Evolutionary conservation across 2,329 filamentous ascomycete genomes (phyloP).

Genomic region (Microdochium paspali): DNA sequence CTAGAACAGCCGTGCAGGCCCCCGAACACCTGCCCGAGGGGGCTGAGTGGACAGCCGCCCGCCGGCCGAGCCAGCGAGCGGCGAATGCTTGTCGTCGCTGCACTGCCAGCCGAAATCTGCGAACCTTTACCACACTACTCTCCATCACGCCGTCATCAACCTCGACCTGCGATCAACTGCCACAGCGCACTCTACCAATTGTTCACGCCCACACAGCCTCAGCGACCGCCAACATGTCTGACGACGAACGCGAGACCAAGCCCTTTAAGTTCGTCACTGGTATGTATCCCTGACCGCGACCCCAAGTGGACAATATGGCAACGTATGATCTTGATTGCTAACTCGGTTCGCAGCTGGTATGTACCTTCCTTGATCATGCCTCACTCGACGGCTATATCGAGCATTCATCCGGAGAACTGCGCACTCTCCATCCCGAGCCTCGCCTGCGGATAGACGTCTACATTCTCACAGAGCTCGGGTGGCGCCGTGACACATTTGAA

Average conservation of each 20-base stretch:
- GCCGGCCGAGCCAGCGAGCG: not conserved
- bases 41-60: too few relatives aligned
- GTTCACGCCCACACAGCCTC: slow-evolving; percentile 15
- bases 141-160: slow-evolving; percentile 27
- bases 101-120: slow-evolving; percentile 1
- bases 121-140: slow-evolving; percentile 13
- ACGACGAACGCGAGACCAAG: slow-evolving; percentile 85
- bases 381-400: too few relatives aligned
- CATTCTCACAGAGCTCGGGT: not conserved
- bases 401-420: too few relatives aligned
- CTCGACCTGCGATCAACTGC: slow-evolving; percentile 15
- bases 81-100: not conserved
- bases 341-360: slow-evolving; percentile 34
- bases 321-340: slow-evolving; percentile 23
- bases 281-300: slow-evolving; percentile 39
- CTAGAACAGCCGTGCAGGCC: not conserved
- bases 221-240: slow-evolving; percentile 68
- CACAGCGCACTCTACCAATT: slow-evolving; percentile 22
- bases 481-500: not conserved
- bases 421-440: too few relatives aligned
- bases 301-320: slow-evolving; percentile 10
- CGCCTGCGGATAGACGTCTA: not conserved
- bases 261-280: slow-evolving; percentile 99
- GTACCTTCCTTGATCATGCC: slow-evolving; percentile 9
- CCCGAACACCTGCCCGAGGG: too few relatives aligned